Base-by-base conservation (phyloP, 192 early-diverging fungal genomes). In the Rhizoclosmatium sp. region DNA sequence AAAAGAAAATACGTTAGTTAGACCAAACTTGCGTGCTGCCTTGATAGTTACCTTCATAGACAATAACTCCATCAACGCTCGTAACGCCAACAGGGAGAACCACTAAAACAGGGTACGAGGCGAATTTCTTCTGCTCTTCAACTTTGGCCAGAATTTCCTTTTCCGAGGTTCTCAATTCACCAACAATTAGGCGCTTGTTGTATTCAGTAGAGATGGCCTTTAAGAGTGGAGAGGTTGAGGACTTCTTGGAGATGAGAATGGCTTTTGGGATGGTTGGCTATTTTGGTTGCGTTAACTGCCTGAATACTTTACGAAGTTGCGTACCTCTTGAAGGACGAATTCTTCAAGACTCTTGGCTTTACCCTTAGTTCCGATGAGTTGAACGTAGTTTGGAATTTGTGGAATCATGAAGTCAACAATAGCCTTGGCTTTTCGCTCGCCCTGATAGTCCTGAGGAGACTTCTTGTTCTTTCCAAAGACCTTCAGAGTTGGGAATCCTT, bases 401-500 rank as follows among this genome's bases (percentile, higher is more conserved):
- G 84, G 80, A 54, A 81, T 70, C 3, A 84, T 74, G 78, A 89
- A 84, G 46, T 95, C 93, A 3, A 94, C 92, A 48, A 96, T 89
- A 0, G 83, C 86, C 80, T 92, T 93, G 1, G 93, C 94, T 40
- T 88, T 91, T 40, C 95, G 84, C 46, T 86, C 86, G 49, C 93
- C 93, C 47, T 92, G 80, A 82, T 95, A 96, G 59, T 94, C 81
- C 47, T 66, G 40, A 21, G 84, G 83, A 44, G 79, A 69, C 70
- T 84, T 80, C 76, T 90, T 90, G 41, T 88, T 86, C 44, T 79
- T 80, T 2, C 88, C 88, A 76, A 96, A 96, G 5, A 94, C 64
- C 82, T 96, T 96, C 71, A 96, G 86, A 19, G 94, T 95, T 12
- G 95, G 95, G 82, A 95, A 96, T 31, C 94, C 93, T 31, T 31